A percentile compares a stretch with the other conserved stretches of the same genome.
Evolutionary conservation across 768 basidiomycete genomes (phyloP).

Genomic region (Naganishia antarctica): DNA sequence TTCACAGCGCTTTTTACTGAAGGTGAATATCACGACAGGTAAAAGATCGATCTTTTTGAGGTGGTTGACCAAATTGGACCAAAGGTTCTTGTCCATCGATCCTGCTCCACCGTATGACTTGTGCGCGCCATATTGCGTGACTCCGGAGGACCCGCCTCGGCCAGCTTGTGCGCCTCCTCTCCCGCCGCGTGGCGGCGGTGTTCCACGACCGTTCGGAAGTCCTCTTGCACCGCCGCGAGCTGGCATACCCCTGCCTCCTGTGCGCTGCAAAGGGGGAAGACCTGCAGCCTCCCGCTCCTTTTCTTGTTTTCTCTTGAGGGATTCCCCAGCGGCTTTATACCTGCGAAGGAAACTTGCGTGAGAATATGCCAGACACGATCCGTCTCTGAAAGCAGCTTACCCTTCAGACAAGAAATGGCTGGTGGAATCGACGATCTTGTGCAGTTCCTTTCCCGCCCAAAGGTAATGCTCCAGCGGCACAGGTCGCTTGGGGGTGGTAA

Average conservation of each 20-base stretch:
- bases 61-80: slow-evolving; percentile 79
- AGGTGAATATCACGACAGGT: slow-evolving; percentile 92
- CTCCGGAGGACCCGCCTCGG: slow-evolving; percentile 54
- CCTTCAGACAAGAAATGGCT: slow-evolving; percentile 69
- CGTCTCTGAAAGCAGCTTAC: slow-evolving; percentile 50
- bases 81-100: slow-evolving; percentile 75
- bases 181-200: neutral
- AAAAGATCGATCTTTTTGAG: slow-evolving; percentile 79
- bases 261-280: slow-evolving; percentile 72
- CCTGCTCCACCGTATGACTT: slow-evolving; percentile 32
- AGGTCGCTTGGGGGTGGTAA: slow-evolving; percentile 89
- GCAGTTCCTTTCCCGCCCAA: slow-evolving; percentile 85
- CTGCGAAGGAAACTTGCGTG: slow-evolving; percentile 50
- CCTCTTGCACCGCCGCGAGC: slow-evolving; percentile 52
- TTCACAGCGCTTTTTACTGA: slow-evolving; percentile 95
- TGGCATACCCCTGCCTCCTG: slow-evolving; percentile 65
- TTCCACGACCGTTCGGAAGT: slow-evolving; percentile 34
- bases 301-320: slow-evolving; percentile 87
- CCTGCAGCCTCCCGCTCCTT: slow-evolving; percentile 96
- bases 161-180: slow-evolving; percentile 19
- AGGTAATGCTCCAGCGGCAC: slow-evolving; percentile 96
- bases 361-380: slow-evolving; percentile 19
- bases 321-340: slow-evolving; percentile 84
- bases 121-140: slow-evolving; percentile 28
- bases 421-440: slow-evolving; percentile 83